phyloP scores from a whole-genome alignment of 805 yeast genomes.

The Pichia ethanolica region DNA sequence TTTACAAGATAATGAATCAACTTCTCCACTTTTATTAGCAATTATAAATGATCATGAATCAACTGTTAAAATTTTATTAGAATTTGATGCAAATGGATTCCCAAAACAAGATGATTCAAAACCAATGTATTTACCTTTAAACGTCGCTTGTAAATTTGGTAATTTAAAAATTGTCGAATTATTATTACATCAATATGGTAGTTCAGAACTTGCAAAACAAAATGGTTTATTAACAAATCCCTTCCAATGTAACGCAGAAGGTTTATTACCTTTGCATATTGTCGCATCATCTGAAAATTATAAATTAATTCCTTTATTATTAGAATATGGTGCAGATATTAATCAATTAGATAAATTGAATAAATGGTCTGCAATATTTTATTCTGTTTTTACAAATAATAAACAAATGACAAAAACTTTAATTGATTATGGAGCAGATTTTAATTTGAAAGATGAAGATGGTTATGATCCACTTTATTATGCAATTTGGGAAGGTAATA shows the following conservation, averaged over 20 bases:
- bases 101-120: slow-evolving; percentile 41
- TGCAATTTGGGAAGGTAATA: slow-evolving; percentile 92
- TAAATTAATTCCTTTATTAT: slow-evolving; percentile 57
- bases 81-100: slow-evolving; percentile 42
- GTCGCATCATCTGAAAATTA: slow-evolving; percentile 79
- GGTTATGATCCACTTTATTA: slow-evolving; percentile 76
- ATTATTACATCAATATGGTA: slow-evolving; percentile 36
- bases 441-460: slow-evolving; percentile 65
- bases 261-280: slow-evolving; percentile 80
- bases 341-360: slow-evolving; percentile 78
- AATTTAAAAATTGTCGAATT: slow-evolving; percentile 61
- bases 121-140: slow-evolving; percentile 68
- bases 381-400: slow-evolving; percentile 84
- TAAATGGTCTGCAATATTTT: slow-evolving; percentile 90
- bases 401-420: slow-evolving; percentile 60
- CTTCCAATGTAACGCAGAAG: slow-evolving; percentile 74
- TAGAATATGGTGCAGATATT: slow-evolving; percentile 67
- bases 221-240: slow-evolving; percentile 28
- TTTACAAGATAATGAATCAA: slow-evolving; percentile 61
- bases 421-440: slow-evolving; percentile 65
- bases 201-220: slow-evolving; percentile 23
- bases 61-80: slow-evolving; percentile 43
- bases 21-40: slow-evolving; percentile 77
- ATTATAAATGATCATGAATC: slow-evolving; percentile 59
- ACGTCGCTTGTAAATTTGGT: slow-evolving; percentile 84